phyloP scores from a whole-genome alignment of 2,329 filamentous ascomycete genomes.

The Claviceps spartinae region DNA sequence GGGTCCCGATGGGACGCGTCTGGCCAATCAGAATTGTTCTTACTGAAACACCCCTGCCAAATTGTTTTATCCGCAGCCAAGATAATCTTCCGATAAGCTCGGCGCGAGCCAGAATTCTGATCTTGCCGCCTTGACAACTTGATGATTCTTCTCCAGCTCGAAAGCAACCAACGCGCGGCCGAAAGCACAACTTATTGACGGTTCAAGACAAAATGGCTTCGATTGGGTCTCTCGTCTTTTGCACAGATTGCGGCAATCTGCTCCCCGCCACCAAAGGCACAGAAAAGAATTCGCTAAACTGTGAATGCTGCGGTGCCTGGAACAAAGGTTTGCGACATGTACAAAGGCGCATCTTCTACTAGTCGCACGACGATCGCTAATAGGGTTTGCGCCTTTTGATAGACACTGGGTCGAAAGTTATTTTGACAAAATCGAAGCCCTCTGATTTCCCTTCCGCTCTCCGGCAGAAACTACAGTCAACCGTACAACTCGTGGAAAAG shows the following conservation, averaged over 20 bases:
- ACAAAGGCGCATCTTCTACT: background rate
- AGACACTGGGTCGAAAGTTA: slow-evolving; percentile 65
- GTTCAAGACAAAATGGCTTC: slow-evolving; percentile 51
- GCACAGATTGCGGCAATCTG: slow-evolving; percentile 82
- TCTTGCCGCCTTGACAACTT: background rate
- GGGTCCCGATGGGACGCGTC: background rate
- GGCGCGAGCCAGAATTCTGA: background rate
- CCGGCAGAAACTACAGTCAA: slow-evolving; percentile 69
- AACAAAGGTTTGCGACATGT: slow-evolving; percentile 52
- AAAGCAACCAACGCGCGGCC: background rate
- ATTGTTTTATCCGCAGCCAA: slow-evolving; percentile 18
- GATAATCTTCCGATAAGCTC: slow-evolving; percentile 1
- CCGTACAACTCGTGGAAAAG: slow-evolving; percentile 66
- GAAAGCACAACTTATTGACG: background rate
- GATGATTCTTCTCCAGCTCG: background rate
- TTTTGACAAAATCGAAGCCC: slow-evolving; percentile 73
- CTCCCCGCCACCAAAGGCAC: slow-evolving; percentile 69
- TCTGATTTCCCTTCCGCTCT: slow-evolving; percentile 84
- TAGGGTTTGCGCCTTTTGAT: background rate
- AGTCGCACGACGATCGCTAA: background rate
- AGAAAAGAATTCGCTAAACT: slow-evolving; percentile 61
- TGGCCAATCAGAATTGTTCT: slow-evolving; percentile 12
- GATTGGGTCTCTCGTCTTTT: slow-evolving; percentile 86
- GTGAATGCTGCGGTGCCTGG: slow-evolving; percentile 73
- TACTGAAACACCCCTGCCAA: slow-evolving; percentile 9